Evolutionary conservation across 164 flowering plant species (phyloP).

Genomic region (Magnolia sinica): DNA sequence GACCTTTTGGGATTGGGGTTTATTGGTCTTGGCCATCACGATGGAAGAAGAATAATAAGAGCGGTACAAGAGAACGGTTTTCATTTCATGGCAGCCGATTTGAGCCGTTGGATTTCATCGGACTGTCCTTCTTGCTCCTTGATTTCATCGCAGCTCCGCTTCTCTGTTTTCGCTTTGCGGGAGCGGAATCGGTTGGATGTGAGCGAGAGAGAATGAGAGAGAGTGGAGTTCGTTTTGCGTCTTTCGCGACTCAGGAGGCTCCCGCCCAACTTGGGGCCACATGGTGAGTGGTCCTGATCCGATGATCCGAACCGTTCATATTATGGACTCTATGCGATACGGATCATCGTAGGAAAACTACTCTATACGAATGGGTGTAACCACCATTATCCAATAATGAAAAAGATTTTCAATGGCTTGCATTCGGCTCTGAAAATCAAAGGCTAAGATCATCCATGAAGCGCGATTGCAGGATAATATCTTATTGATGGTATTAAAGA

Average conservation of each 20-base stretch:
- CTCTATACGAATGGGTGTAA: no score
- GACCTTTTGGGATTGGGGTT: slow-evolving; percentile 15
- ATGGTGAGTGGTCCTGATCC: not conserved
- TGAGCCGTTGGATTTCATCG: not conserved
- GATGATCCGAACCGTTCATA: not conserved
- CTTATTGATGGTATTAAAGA: no score
- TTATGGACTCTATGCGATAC: no score
- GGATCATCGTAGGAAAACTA: no score
- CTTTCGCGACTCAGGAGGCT: no score
- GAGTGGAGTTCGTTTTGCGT: not conserved
- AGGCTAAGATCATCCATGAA: no score
- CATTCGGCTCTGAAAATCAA: no score
- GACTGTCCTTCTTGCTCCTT: not conserved
- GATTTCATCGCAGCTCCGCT: not conserved
- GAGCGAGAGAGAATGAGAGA: not conserved
- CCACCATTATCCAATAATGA: no score
- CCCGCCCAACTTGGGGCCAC: not conserved
- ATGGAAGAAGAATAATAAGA: slow-evolving; percentile 7
- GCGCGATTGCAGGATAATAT: no score
- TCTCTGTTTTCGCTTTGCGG: not conserved
- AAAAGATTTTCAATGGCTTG: no score
- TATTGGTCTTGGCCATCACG: slow-evolving; percentile 23
- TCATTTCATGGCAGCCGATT: slow-evolving; percentile 10
- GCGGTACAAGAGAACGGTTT: slow-evolving; percentile 5
- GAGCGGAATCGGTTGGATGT: not conserved